Evolutionary conservation across 2,329 filamentous ascomycete species (phyloP).

Genomic region (Alternaria novae-zelandiae): DNA sequence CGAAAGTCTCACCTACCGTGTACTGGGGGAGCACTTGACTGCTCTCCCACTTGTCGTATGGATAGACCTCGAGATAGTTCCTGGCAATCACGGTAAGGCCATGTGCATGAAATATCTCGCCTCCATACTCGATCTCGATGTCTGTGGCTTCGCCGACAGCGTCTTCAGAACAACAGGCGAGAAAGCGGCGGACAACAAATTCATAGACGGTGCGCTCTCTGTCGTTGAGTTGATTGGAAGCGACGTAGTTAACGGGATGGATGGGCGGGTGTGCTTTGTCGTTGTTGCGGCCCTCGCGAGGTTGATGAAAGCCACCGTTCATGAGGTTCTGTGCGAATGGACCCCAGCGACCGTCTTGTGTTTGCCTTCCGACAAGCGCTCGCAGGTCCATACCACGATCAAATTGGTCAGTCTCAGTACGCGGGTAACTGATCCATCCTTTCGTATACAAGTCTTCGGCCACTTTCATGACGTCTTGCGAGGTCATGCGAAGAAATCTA

Average conservation of each 20-base stretch:
- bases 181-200: constrained; percentile 87
- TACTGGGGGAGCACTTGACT: constrained; percentile 83
- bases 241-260: constrained; percentile 88
- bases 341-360: constrained; percentile 78
- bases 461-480: constrained; percentile 84
- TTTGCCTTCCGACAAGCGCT: constrained; percentile 82
- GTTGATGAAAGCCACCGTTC: constrained; percentile 78
- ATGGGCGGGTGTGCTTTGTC: constrained; percentile 98
- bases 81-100: constrained; percentile 84
- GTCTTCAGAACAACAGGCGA: constrained; percentile 95
- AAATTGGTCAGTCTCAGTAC: constrained; percentile 96
- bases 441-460: constrained; percentile 90
- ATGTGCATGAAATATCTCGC: constrained; percentile 80
- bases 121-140: constrained; percentile 82
- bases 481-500: constrained; percentile 85
- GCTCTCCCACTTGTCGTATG: constrained; percentile 96
- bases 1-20: constrained; percentile 78
- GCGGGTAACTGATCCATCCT: constrained; percentile 96
- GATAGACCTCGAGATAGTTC: constrained; percentile 94
- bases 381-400: constrained; percentile 86
- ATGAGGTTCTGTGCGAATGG: constrained; percentile 76
- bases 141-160: constrained; percentile 86
- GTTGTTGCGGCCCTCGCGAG: constrained; percentile 83
- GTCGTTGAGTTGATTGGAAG: constrained; percentile 64
- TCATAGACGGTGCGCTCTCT: constrained; percentile 84